Percentiles rank a stretch among this genome's conserved stretches.
Evolutionary conservation across 2,329 filamentous ascomycete genomes (phyloP).

Genomic region (Nothopassalora personata): DNA sequence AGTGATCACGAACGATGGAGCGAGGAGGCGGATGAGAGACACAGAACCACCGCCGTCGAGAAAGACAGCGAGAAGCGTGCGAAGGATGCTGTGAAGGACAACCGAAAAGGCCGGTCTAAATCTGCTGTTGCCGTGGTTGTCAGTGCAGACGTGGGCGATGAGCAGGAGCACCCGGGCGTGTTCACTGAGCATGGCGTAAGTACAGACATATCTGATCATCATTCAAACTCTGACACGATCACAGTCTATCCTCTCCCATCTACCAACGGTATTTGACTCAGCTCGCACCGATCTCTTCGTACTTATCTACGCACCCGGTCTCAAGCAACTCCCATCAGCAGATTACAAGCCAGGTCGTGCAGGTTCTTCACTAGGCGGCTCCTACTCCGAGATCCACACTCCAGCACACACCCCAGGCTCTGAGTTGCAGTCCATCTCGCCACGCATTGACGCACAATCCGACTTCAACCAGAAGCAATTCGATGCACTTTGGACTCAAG

Average conservation of each 20-base stretch:
- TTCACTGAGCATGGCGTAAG: conserved; percentile 78
- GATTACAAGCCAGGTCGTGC: conserved; percentile 38
- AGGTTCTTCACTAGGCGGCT: conserved; percentile 65
- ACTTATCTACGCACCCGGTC: conserved; percentile 77
- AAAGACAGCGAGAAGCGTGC: conserved; percentile 21
- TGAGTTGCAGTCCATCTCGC: conserved; percentile 46
- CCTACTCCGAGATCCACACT: conserved; percentile 76
- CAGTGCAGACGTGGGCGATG: conserved; percentile 65
- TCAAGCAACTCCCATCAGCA: conserved; percentile 51
- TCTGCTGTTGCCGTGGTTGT: conserved; percentile 86
- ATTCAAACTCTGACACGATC: conserved; percentile 22
- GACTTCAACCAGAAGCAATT: conserved; percentile 50
- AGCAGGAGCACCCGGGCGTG: conserved; percentile 52
- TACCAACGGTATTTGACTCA: conserved; percentile 71
- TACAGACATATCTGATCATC: conserved; percentile 16
- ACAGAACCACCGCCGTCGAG: conserved; percentile 21
- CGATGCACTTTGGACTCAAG: conserved; percentile 75
- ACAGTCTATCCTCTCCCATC: conserved; percentile 71
- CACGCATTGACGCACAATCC: conserved; percentile 33
- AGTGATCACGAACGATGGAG: conserved; percentile 84
- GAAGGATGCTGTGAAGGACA: conserved; percentile 18
- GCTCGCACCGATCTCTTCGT: conserved; percentile 74
- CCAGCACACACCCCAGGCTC: conserved; percentile 60
- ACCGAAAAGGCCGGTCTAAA: conserved; percentile 30
- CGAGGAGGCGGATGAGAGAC: conserved; percentile 73